These are phyloP conservation scores for Prunus padus DNA, from an alignment of 306 rosid species.

Conservation along the genomic window DNA sequence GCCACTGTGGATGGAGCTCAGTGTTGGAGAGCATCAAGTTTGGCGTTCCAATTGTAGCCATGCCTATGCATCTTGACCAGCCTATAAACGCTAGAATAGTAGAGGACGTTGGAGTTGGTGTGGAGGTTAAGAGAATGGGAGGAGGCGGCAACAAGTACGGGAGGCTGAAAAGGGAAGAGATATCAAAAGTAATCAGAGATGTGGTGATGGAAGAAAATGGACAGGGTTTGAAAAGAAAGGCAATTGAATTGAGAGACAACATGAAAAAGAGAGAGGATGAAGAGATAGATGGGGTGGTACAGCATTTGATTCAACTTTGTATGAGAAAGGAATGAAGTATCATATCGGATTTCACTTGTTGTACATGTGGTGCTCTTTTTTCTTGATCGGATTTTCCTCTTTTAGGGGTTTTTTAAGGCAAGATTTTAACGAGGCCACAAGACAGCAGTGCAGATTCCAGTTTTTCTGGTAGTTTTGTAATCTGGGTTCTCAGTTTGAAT, in stretches of 20 bases:
- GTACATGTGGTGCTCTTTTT: too few species aligned
- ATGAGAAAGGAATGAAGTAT: neutral
- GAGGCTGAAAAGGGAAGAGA: neutral
- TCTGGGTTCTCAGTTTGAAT: too few species aligned
- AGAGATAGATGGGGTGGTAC: constrained; percentile 17
- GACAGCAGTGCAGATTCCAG: too few species aligned
- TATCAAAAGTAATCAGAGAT: constrained; percentile 8
- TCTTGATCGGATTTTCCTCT: too few species aligned
- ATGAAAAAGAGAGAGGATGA: constrained; percentile 13
- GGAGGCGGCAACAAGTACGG: neutral
- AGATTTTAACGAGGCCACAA: too few species aligned
- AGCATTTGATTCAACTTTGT: constrained; percentile 20
- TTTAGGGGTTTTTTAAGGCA: too few species aligned
- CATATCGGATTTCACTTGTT: too few species aligned
- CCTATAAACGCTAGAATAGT: constrained; percentile 22
- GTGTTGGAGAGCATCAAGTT: constrained; percentile 30
- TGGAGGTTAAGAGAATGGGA: constrained; percentile 16
- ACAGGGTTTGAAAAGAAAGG: constrained; percentile 12
- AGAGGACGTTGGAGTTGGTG: constrained; percentile 18
- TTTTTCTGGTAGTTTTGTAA: too few species aligned
- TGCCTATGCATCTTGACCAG: constrained; percentile 32
- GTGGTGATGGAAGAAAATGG: constrained; percentile 9
- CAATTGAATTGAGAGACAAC: constrained; percentile 1
- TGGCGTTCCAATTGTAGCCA: constrained; percentile 32
- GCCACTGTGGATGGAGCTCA: constrained; percentile 36